Evolutionary conservation across 73 alveolate species (phyloP), one percentile per base, ranked within the genome.

Genomic region (Symbiodinium natans): DNA sequence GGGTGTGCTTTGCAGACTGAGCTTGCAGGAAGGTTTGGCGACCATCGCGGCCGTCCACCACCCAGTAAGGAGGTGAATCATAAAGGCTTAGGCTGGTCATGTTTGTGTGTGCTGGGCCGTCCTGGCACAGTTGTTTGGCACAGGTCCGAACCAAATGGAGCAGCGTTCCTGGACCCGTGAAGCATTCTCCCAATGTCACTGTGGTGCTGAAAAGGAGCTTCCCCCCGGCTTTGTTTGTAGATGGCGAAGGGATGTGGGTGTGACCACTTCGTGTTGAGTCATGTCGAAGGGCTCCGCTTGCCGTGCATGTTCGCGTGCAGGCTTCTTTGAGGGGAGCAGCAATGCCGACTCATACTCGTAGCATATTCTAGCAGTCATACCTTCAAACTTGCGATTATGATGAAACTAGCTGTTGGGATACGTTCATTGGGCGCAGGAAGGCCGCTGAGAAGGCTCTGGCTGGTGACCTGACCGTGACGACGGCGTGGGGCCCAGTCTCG

Each of bases 141-240:
- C 39, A 86, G 94, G 94, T 86, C 63, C 94, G 94, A 40, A 86
- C 94, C 33, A 86, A 86, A 73, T 86, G 94, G 94, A 86, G 83
- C 10, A 25, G 83, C 6, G 94, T 86, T 77, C 83, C 94, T 17
- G 94, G 94, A 10, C 94, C 94, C 83, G 59, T 86, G 83, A 86
- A 86, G 94, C 94, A 86, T 40, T 48, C 94, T 31, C 94, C 94
- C 40, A 86, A 86, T 73, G 63, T 86, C 83, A 86, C 94, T 0
- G 94, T 86, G 54, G 94, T 86, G 39, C 94, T 86, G 54, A 86
- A 86, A 40, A 86, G 94, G 94, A 21, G 31, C 39, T 8, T 21
- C 34, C 31, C 80, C 33, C 9, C 5, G 10, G 56, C 11, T 43
- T 43, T 6, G 56, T 43, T 43, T 8, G 56, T 43, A 6, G 56